These are phyloP conservation scores for Aspergillus ostianus DNA, from an alignment of 495 filamentous ascomycete genomes.

Conservation along the genomic window DNA sequence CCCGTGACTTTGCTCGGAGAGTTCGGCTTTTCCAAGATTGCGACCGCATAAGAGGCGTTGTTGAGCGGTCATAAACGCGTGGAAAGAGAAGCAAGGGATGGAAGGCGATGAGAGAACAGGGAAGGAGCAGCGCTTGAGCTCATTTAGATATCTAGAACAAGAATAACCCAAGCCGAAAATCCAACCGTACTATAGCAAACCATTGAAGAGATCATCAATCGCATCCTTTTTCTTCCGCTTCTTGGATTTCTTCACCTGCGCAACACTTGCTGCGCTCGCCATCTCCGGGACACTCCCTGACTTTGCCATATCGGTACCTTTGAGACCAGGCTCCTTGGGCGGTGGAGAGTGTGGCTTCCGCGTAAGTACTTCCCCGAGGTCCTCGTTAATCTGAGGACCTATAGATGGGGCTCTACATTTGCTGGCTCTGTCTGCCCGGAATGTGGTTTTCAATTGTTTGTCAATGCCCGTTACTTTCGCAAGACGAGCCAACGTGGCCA, in stretches of 20 bases:
- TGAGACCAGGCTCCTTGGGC: too few relatives aligned
- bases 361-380: slow-evolving; percentile 33
- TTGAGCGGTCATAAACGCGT: neutral
- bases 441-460: slow-evolving; percentile 18
- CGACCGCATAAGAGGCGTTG: neutral
- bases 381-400: slow-evolving; percentile 17
- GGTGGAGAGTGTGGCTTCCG: slow-evolving; percentile 15
- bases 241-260: slow-evolving; percentile 31
- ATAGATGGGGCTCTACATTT: neutral
- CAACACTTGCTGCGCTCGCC: slow-evolving; percentile 2
- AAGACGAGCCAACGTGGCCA: slow-evolving; percentile 64
- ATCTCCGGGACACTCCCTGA: neutral
- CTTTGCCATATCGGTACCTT: neutral
- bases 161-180: neutral
- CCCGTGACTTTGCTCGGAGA: slow-evolving; percentile 50
- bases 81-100: slow-evolving; percentile 1
- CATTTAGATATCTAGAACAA: neutral
- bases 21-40: neutral
- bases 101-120: neutral
- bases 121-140: neutral
- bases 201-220: slow-evolving; percentile 62
- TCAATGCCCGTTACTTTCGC: slow-evolving; percentile 41
- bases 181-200: slow-evolving; percentile 38
- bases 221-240: slow-evolving; percentile 53
- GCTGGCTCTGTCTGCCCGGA: neutral